phyloP scores from a whole-genome alignment of 2,329 filamentous ascomycete genomes.

The Tricladium varicosporioides region DNA sequence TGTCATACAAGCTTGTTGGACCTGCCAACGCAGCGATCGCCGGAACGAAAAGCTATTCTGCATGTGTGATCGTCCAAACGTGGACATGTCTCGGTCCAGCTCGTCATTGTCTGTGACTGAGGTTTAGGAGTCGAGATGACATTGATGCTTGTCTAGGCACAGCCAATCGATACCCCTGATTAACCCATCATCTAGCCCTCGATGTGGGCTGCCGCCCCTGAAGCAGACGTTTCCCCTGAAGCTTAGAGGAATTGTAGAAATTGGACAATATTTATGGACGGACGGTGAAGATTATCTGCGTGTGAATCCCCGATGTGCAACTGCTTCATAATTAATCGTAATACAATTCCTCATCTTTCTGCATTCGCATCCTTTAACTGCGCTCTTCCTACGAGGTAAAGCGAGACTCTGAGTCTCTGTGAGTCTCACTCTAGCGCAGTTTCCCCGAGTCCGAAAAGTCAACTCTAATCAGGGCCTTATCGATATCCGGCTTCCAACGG shows the following conservation, averaged over 20 bases:
- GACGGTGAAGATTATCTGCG: too few relatives aligned
- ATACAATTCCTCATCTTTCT: neutral
- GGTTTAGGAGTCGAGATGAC: constrained; percentile 1
- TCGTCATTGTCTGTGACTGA: neutral
- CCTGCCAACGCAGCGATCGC: neutral
- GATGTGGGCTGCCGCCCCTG: neutral
- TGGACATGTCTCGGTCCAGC: neutral
- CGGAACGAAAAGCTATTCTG: neutral
- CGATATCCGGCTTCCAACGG: neutral
- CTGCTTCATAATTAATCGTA: neutral
- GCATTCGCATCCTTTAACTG: too few relatives aligned
- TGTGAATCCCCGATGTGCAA: neutral
- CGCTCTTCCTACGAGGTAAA: too few relatives aligned
- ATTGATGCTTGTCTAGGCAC: constrained; percentile 1
- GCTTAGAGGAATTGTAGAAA: neutral
- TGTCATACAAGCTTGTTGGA: neutral
- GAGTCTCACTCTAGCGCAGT: neutral
- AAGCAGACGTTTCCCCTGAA: neutral
- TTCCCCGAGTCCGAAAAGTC: neutral
- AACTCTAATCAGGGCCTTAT: neutral
- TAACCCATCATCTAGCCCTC: neutral
- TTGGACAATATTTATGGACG: neutral
- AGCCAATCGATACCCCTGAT: constrained; percentile 1
- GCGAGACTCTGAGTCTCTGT: neutral
- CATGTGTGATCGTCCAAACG: neutral